These are phyloP conservation scores for Galerina sulciceps DNA, from an alignment of 768 basidiomycete species.

Conservation along the genomic window DNA sequence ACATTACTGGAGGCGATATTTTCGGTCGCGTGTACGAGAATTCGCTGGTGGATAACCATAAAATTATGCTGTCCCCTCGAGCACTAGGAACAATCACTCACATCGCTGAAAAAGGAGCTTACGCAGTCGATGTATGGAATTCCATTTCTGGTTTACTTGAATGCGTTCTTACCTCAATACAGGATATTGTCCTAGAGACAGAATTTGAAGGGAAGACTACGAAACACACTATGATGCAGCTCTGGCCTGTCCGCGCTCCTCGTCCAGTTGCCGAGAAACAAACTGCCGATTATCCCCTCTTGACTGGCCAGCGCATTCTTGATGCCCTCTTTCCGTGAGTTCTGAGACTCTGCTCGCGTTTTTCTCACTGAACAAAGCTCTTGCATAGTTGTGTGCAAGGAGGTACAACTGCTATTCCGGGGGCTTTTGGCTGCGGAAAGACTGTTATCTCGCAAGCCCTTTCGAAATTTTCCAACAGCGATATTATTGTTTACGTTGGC, in stretches of 20 bases:
- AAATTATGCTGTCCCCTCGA: slow-evolving; percentile 94
- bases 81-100: slow-evolving; percentile 94
- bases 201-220: slow-evolving; percentile 96
- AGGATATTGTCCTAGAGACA: slow-evolving; percentile 96
- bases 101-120: slow-evolving; percentile 93
- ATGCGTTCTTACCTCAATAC: neutral
- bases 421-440: slow-evolving; percentile 98
- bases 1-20: slow-evolving; percentile 95
- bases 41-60: slow-evolving; percentile 94
- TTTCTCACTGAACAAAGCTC: neutral
- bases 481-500: slow-evolving; percentile 98
- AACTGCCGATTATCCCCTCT: slow-evolving; percentile 87
- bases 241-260: slow-evolving; percentile 99
- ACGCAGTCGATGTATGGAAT: slow-evolving; percentile 79
- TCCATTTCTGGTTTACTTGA: neutral
- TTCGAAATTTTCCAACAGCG: slow-evolving; percentile 98
- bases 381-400: slow-evolving; percentile 85
- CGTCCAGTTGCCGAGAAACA: slow-evolving; percentile 95
- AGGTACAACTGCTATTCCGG: slow-evolving; percentile 96
- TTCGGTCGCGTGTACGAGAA: slow-evolving; percentile 97
- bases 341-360: neutral
- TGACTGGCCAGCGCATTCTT: slow-evolving; percentile 96
- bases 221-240: slow-evolving; percentile 95
- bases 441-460: slow-evolving; percentile 98
- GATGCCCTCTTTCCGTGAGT: slow-evolving; percentile 95